phyloP scores from a whole-genome alignment of 139 green algal species.

The Chlorella sp. region DNA sequence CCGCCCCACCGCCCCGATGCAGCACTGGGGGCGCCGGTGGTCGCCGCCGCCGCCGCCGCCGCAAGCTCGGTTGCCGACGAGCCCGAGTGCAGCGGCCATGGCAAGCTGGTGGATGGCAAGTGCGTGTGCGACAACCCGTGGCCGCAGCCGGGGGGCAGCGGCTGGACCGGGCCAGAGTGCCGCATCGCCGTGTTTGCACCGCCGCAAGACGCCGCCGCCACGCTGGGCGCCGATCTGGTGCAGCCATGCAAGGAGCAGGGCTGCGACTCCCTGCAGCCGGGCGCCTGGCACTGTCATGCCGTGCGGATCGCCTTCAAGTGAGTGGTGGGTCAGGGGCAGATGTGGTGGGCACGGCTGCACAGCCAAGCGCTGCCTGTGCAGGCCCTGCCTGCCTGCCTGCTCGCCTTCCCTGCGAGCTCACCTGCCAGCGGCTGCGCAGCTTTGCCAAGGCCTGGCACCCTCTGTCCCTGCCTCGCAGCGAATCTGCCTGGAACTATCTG shows the following conservation, averaged over 20 bases:
- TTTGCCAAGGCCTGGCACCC: background rate
- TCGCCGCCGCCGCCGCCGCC: too few relatives aligned
- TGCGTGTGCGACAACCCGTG: conserved; percentile 40
- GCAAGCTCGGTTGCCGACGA: background rate
- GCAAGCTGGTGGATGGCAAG: background rate
- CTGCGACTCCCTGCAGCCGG: conserved; percentile 41
- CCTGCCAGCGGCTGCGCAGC: background rate
- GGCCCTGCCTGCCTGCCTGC: background rate
- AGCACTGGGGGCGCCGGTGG: too few relatives aligned
- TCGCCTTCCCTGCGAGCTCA: background rate
- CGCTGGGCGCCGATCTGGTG: background rate
- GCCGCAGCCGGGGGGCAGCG: background rate
- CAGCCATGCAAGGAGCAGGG: conserved; percentile 3
- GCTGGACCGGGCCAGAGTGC: conserved; percentile 36
- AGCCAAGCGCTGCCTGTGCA: background rate
- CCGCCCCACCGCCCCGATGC: too few relatives aligned
- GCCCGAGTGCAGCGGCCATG: conserved; percentile 1
- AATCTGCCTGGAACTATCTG: conserved; percentile 48
- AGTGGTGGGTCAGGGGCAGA: background rate
- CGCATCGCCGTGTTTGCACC: conserved; percentile 25
- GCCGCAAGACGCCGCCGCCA: background rate
- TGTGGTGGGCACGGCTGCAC: background rate
- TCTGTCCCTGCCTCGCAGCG: background rate
- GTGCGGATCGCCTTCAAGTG: conserved; percentile 29
- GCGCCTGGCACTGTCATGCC: conserved; percentile 50